Evolutionary conservation across 2,329 filamentous ascomycete genomes (phyloP), one percentile per base, ranked within the genome.

Genomic region (Fusarium sp.): DNA sequence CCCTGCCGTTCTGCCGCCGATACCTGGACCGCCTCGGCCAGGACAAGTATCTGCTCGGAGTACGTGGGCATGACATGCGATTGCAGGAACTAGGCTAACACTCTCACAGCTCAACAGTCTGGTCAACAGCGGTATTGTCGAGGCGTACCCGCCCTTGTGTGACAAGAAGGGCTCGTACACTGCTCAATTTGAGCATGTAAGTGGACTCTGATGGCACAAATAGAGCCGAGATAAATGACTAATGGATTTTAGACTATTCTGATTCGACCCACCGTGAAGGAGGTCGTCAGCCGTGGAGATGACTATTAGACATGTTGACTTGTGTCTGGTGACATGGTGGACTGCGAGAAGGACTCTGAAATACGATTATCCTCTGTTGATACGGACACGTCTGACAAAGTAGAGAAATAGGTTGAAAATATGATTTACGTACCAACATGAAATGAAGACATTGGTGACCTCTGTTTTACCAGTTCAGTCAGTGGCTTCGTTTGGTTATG

Each of bases 91-190:
- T 37, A 36, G 27, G 27, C 58, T 66, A 61, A 65, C 27, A 27
- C 5, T 33, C 31, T 32, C 41, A 19, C 29, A 93, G 89, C 80
- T 97, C 75, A 97, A 96, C 78, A 94, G 88, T 72, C 82, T 97
- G 37, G 92, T 97, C 42, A 83, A 86, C 37, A 87, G 82, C 54
- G 93, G 92, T 55, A 90, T 97, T 68, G 91, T 97, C 38, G 91
- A 97, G 77, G 87, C 91, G 38, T 97, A 97, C 74, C 92, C 93
- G 35, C 93, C 93, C 27, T 81, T 97, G 68, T 88, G 90, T 68
- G 93, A 97, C 78, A 88, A 93, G 78, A 96, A 96, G 84, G 94
- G 94, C 56, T 96, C 91, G 23, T 97, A 96, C 76, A 96, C 93
- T 23, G 94, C 93, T 63, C 93, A 97, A 75, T 96, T 88, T 73